phyloP scores from a whole-genome alignment of 2,329 filamentous ascomycete species.

The Colletotrichum graminicola region DNA sequence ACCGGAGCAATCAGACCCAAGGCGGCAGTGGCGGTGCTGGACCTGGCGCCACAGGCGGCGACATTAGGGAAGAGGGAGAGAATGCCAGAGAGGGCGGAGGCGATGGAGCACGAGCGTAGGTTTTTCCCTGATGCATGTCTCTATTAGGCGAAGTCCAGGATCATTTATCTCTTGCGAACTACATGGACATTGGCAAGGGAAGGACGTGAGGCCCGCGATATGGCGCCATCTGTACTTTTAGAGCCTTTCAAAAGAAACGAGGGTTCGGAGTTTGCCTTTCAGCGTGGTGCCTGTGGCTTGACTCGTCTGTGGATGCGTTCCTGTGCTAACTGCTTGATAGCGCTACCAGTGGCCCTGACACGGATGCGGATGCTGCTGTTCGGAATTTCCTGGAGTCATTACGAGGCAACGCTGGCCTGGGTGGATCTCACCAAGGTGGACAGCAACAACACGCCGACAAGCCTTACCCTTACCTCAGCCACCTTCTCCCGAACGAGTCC shows the following conservation, averaged over 20 bases:
- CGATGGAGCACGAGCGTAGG: conserved; percentile 99
- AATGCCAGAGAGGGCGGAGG: conserved; percentile 91
- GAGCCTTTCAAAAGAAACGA: conserved; percentile 42
- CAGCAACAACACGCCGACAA: conserved; percentile 60
- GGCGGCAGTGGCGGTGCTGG: conserved; percentile 84
- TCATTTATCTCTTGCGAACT: conserved; percentile 27
- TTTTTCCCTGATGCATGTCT: conserved; percentile 53
- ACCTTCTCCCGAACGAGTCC: conserved; percentile 82
- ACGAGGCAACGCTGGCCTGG: conserved; percentile 64
- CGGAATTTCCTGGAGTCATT: conserved; percentile 91
- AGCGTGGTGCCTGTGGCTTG: conserved; percentile 35
- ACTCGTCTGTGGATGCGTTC: conserved; percentile 6
- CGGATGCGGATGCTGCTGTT: conserved; percentile 82
- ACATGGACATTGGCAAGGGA: conserved; percentile 24
- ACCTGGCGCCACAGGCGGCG: conserved; percentile 87
- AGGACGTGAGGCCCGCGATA: conserved; percentile 28
- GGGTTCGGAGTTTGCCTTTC: conserved; percentile 38
- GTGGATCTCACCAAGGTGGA: conserved; percentile 50
- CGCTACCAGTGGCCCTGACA: conserved; percentile 53
- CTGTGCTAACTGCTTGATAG: conserved; percentile 40
- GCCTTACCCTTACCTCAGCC: conserved; percentile 84
- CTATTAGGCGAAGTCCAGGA: conserved; percentile 27
- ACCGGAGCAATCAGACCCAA: conserved; percentile 67
- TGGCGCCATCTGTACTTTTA: conserved; percentile 47
- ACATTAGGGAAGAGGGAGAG: conserved; percentile 90